Evolutionary conservation across 225 moss, liverwort and hornwort genomes (phyloP), one percentile per base, ranked within the genome.

Genomic region (Polytrichum formosum): DNA sequence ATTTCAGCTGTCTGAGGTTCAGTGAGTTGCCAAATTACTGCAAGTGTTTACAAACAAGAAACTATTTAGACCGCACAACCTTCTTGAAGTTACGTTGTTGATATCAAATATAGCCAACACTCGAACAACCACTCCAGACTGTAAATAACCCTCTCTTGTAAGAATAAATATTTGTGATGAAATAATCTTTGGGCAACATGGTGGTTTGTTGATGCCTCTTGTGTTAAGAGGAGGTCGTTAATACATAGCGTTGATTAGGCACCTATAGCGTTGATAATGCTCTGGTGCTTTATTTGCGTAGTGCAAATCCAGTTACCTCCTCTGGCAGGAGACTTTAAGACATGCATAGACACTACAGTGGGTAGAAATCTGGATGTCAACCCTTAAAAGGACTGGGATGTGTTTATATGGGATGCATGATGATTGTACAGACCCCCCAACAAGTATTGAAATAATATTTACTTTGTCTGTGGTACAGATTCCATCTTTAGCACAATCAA

Each of bases 1-100:
- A n/a, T 55, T 9, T 75, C 72, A 26, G 64, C 70, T 26, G 75
- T 75, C 65, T 82, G 70, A 70, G 18, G 21, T 58, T 55, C 29
- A 13, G 69, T 7, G 46, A 13, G 46, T 16, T 46, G 46, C 3
- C 0, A 13, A 46, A 46, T 16, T 46, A 4, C 6, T 58, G 7
- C 58, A 20, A 9, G 2, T 58, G 4, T 21, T 20, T 58, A 9
- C n/a, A 23, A 23, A 20, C 6, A 58, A 58, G 58, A 20, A 58
- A n/a, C 2, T 46, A 46, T 46, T 3, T 46, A 22, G 21, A 22
- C 2, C 21, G 6, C 21, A 6, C 21, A 20, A 16, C 58, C 23
- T 58, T 58, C 58, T 58, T 23, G 9, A 23, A 20, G 20, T 9
- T 58, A 58, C 3, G 20, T 58, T 58, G 58, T 58, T 58, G 21